Evolutionary conservation across 441 rosid species (phyloP), one percentile per base, ranked within the genome.

Genomic region (Arabidopsis lyrata): DNA sequence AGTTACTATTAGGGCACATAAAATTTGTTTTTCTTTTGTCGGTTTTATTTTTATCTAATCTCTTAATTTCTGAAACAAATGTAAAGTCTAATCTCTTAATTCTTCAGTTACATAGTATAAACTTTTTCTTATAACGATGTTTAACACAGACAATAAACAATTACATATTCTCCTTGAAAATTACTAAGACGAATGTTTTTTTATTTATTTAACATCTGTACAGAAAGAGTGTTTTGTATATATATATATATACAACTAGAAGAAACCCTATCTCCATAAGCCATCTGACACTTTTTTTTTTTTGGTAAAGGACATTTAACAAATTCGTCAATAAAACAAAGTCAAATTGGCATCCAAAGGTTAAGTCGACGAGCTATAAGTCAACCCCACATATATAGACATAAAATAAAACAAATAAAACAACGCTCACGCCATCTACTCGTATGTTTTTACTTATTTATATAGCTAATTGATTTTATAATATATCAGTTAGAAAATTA

Each of bases 361-460:
- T 68, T 38, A 75, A 55, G 50, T 54, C 48, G 14, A 61, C 36
- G 16, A 53, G 57, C 68, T 27, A 61, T 29, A 52, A 61, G 80
- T 76, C 80, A 76, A 76, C 66, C 54, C 60, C 71, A 56, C 11
- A 14, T 29, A 29, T 29, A 24, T 36, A 39, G 62, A 53, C 69
- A 60, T 67, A 24, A 66, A 50, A 68, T 74, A 41, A 61, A 61
- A 75, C 35, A 66, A 50, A 68, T 67, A 41, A 61, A 61, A 75
- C 35, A 36, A 62, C 1, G 24, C 42, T 63, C 31, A 63, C 54
- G 61, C 14, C 47, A 70, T 57, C 55, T 38, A 24, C 10, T 18
- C 45, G 6, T 49, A 49, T 35, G 34, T 64, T 39, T 70, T 57
- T 18, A 44, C 27, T 62, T 68, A 0, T 24, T 62, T 45, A 18